phyloP scores from a whole-genome alignment of 1,284 basidiomycete genomes.

The Sanguinoderma infundibulare region DNA sequence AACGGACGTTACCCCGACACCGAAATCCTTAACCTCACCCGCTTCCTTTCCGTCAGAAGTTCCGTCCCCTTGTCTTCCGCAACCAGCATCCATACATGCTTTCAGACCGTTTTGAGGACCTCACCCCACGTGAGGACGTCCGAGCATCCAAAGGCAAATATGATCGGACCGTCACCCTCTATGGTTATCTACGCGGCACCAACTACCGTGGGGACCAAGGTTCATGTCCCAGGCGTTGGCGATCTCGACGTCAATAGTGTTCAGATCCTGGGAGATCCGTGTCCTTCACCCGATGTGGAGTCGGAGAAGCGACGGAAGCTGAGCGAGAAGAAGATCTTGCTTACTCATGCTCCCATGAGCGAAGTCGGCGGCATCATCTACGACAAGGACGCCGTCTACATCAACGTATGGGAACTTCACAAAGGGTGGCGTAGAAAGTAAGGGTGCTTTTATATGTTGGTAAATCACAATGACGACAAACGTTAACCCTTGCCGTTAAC shows the following conservation, averaged over 20 bases:
- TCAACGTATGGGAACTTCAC: conserved; percentile 96
- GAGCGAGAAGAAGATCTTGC: conserved; percentile 91
- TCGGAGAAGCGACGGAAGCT: conserved; percentile 93
- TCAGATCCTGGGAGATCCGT: conserved; percentile 87
- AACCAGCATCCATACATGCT: conserved; percentile 96
- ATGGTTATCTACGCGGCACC: conserved; percentile 94
- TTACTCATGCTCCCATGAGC: conserved; percentile 98
- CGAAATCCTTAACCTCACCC: conserved; percentile 94
- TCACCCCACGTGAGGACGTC: conserved; percentile 88
- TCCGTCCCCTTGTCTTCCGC: conserved; percentile 95
- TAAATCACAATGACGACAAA: not conserved
- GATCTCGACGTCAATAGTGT: conserved; percentile 82
- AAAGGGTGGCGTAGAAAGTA: conserved; percentile 65
- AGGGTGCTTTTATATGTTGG: conserved; percentile 23
- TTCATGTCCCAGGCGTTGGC: conserved; percentile 96
- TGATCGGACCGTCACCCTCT: conserved; percentile 91
- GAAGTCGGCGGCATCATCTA: conserved; percentile 97
- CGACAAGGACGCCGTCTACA: conserved; percentile 98
- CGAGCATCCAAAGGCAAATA: conserved; percentile 82
- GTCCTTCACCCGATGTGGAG: conserved; percentile 90
- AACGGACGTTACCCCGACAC: conserved; percentile 98
- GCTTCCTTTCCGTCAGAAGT: conserved; percentile 98
- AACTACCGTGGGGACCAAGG: conserved; percentile 86
- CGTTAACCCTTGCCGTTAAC: not conserved
- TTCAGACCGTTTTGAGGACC: conserved; percentile 95